phyloP scores from a whole-genome alignment of 768 basidiomycete species.

The Hygrophoropsis aurantiaca region DNA sequence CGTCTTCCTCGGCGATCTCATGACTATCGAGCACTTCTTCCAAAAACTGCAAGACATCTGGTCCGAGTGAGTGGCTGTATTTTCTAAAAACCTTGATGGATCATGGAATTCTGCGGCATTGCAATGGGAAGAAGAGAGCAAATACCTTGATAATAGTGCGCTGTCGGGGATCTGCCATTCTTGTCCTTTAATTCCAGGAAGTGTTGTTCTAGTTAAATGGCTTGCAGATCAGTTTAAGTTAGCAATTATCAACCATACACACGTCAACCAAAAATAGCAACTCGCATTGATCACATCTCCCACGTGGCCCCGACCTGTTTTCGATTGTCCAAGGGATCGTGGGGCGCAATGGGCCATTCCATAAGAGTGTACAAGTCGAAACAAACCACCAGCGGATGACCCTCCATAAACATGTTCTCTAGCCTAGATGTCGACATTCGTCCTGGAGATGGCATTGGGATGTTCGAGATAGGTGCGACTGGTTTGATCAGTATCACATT shows the following conservation, averaged over 20 bases:
- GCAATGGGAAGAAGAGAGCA: background rate
- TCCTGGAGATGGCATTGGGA: conserved; percentile 74
- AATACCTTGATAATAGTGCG: conserved; percentile 45
- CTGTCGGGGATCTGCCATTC: conserved; percentile 40
- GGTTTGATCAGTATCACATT: background rate
- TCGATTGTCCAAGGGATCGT: conserved; percentile 1
- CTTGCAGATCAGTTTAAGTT: background rate
- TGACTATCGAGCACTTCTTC: conserved; percentile 72
- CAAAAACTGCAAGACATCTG: conserved; percentile 70
- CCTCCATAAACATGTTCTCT: conserved; percentile 61
- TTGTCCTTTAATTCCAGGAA: background rate
- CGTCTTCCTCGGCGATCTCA: conserved; percentile 66
- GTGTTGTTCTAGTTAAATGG: background rate
- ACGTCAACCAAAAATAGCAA: no score
- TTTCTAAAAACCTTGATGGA: conserved; percentile 73
- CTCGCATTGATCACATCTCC: no score
- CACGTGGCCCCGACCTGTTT: conserved; percentile 10
- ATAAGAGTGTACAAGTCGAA: no score
- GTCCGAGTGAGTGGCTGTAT: conserved; percentile 84
- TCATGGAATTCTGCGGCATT: background rate
- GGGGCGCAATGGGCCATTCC: no score
- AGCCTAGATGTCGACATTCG: conserved; percentile 72
- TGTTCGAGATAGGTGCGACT: conserved; percentile 69
- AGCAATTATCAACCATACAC: no score
- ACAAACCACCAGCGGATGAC: no score